Base-by-base conservation (phyloP, 2,329 filamentous ascomycete species). In the Fusarium burgessii region DNA sequence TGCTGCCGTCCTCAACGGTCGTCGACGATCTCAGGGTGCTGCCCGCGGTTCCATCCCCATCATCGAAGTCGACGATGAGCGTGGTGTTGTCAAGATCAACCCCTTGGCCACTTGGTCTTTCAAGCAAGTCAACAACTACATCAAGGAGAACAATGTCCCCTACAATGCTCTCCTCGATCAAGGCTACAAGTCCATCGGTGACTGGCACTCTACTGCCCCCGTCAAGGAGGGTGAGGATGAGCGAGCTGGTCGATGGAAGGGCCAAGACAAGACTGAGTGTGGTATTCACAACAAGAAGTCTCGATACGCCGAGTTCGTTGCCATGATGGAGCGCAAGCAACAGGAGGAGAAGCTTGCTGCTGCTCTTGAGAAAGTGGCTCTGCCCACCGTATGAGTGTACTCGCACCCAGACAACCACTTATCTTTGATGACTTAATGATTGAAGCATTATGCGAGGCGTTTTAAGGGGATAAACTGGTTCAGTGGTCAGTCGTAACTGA, bases 241-340 rank as follows among this genome's bases (percentile, higher is more conserved):
- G 89, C 92, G 96, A 55, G 92, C 96, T 12, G 96, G 96, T 63
- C 91, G 96, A 74, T 99, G 96, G 96, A 98, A 97, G 88, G 96
- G 96, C 68, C 92, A 94, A 82, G 85, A 88, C 77, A 99, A 99
- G 91, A 97, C 94, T 18, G 96, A 99, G 85, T 99, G 96, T 81
- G 96, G 96, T 50, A 98, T 99, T 79, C 96, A 99, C 89, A 98
- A 98, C 87, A 97, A 96, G 83, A 92, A 95, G 81, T 97, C 93
- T 63, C 91, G 94, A 75, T 99, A 98, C 78, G 93, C 94, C 14
- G 90, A 95, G 82, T 98, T 92, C 82, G 83, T 97, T 60, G 86
- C 87, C 76, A 90, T 94, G 67, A 89, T 92, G 81, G 91, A 94
- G 79, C 84, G 87, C 78, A 91, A 93, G 85, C 84, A 86, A 71